phyloP scores from a whole-genome alignment of 805 yeast species.

The Blastobotrys chiropterorum region DNA sequence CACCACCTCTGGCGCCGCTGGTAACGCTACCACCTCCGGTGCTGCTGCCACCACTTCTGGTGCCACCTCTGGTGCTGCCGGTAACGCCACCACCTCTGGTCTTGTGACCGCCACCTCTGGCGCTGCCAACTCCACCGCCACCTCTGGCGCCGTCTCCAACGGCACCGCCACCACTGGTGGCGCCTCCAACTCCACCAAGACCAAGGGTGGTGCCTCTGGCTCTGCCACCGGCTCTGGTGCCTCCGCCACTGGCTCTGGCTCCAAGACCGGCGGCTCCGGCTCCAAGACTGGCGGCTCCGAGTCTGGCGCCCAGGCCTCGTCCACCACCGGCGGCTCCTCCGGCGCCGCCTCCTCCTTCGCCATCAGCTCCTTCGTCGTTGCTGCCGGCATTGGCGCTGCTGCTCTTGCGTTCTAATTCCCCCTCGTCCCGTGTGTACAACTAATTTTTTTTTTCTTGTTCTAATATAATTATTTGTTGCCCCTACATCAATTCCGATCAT shows the following conservation, averaged over 20 bases:
- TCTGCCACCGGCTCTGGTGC: slow-evolving; percentile 6
- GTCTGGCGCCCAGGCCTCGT: neutral
- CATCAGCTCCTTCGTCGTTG: slow-evolving; percentile 9
- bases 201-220: neutral
- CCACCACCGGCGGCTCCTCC: slow-evolving; percentile 1
- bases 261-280: slow-evolving; percentile 3
- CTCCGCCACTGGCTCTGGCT: slow-evolving; percentile 5
- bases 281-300: slow-evolving; percentile 1
- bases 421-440: neutral
- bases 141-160: slow-evolving; percentile 3
- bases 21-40: slow-evolving; percentile 8
- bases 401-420: slow-evolving; percentile 10
- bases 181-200: neutral
- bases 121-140: slow-evolving; percentile 1
- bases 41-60: neutral
- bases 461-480: neutral
- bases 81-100: neutral
- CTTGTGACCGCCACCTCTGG: slow-evolving; percentile 1
- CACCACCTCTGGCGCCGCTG: slow-evolving; percentile 10
- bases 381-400: slow-evolving; percentile 16
- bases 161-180: slow-evolving; percentile 1
- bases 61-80: neutral
- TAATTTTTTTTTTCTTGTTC: neutral
- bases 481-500: too few species aligned
- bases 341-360: slow-evolving; percentile 6